Base-by-base conservation (phyloP, 306 rosid genomes). In the Prunus fruticosa region DNA sequence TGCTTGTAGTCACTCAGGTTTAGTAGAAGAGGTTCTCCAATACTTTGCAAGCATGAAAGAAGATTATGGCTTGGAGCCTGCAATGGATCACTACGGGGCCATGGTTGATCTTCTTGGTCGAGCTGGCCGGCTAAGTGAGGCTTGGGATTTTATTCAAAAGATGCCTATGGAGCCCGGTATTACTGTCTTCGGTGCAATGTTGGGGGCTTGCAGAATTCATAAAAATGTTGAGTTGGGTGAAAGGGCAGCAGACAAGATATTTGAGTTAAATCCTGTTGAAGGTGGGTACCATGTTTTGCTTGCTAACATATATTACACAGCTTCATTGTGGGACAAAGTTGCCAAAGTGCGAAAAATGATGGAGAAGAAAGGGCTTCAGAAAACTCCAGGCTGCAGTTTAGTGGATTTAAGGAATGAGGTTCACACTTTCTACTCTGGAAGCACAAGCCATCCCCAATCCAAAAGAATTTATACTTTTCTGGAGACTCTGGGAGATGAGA, bases 381-480 rank as follows among this genome's bases (percentile, higher is more conserved):
- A 93, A 71, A 93, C 97, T 49, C 98, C 98, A 11, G 98, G 98
- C 2, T 91, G 92, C 81, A 93, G 98, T 76, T 84, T 91, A 67
- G 96, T 91, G 46, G 97, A 94, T 72, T 75, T 90, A 81, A 88
- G 84, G 84, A 88, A 88, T 13, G 94, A 94, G 82, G 82, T 94
- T 64, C 98, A 94, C 73, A 72, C 87, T 14, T 94, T 94, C 85
- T 86, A 94, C 79, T 94, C 97, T 19, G 97, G 98, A 72, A 85
- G 91, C 82, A 90, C 94, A n/a, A 80, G 82, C 58, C 97, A 91
- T 80, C 93, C 97, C 32, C 96, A 90, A 67, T 94, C 96, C 28
- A 82, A 91, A 67, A 88, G 82, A 80, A 91, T 91, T 34, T 94
- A 91, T 50, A 72, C 83, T 15, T 90, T 68, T 84, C 95, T 94